These are phyloP conservation scores for Cyathus striatus DNA, from an alignment of 768 basidiomycete species.

Conservation along the genomic window DNA sequence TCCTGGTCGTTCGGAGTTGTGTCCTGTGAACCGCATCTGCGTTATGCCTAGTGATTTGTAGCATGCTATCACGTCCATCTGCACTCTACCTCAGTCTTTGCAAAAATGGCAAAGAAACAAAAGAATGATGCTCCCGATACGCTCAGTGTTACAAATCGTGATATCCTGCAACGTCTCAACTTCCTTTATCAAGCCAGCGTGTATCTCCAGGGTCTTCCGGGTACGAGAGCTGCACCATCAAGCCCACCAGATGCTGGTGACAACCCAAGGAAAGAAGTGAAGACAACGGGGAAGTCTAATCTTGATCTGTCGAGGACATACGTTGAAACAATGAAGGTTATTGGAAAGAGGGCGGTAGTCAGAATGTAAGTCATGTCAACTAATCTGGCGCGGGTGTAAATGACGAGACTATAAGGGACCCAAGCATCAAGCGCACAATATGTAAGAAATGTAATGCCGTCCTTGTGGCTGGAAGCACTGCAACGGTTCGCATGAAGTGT, in stretches of 20 bases:
- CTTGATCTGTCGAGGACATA: slow-evolving; percentile 69
- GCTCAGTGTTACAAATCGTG: slow-evolving; percentile 57
- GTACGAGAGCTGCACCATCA: slow-evolving; percentile 1
- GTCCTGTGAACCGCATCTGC: too few relatives aligned
- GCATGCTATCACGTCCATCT: too few relatives aligned
- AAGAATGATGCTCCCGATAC: slow-evolving; percentile 56
- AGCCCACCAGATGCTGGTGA: background rate
- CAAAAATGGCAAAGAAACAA: slow-evolving; percentile 63
- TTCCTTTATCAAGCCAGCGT: slow-evolving; percentile 81
- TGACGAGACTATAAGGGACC: slow-evolving; percentile 49
- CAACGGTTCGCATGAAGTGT: slow-evolving; percentile 64
- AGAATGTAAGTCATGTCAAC: slow-evolving; percentile 51
- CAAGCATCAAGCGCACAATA: slow-evolving; percentile 73
- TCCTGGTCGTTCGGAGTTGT: too few relatives aligned
- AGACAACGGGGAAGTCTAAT: slow-evolving; percentile 20
- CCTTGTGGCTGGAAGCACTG: slow-evolving; percentile 65
- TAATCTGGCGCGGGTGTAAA: background rate
- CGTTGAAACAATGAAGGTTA: slow-evolving; percentile 57
- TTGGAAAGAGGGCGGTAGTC: slow-evolving; percentile 73
- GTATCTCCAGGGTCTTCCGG: slow-evolving; percentile 38
- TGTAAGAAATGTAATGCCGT: slow-evolving; percentile 66
- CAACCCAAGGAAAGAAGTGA: slow-evolving; percentile 17
- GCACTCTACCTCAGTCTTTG: too few relatives aligned
- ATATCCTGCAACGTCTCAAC: slow-evolving; percentile 79
- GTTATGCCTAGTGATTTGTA: too few relatives aligned